These are phyloP conservation scores for Botrytis byssoidea DNA, from an alignment of 2,329 filamentous ascomycete species.

Conservation along the genomic window DNA sequence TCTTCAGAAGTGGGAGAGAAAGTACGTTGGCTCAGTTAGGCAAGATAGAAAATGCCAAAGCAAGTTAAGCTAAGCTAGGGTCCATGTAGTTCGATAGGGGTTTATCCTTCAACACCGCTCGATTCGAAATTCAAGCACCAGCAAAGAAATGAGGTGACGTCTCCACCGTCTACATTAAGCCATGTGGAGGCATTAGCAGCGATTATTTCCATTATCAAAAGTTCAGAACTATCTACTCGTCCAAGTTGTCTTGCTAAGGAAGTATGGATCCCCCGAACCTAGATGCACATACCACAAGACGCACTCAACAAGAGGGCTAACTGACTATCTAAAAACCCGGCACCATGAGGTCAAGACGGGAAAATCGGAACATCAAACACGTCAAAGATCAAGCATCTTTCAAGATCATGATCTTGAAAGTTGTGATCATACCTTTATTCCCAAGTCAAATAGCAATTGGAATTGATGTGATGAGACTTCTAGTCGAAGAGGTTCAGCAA, in stretches of 20 bases:
- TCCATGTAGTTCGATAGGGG: neutral
- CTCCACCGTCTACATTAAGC: neutral
- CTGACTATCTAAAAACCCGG: neutral
- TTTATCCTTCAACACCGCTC: neutral
- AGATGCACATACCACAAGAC: neutral
- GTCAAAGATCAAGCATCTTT: neutral
- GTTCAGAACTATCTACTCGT: neutral
- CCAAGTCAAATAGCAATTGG: neutral
- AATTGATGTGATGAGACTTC: neutral
- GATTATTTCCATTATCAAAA: neutral
- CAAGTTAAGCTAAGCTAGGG: neutral
- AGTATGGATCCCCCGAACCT: neutral
- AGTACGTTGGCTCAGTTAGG: neutral
- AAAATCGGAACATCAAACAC: neutral
- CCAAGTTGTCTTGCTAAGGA: neutral
- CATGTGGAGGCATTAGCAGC: neutral
- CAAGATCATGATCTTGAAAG: neutral
- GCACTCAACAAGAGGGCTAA: neutral
- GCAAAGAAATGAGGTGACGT: neutral
- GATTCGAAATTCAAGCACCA: neutral
- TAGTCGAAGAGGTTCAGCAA: neutral
- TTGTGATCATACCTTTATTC: neutral
- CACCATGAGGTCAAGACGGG: neutral
- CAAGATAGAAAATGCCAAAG: neutral
- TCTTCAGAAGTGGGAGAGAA: neutral